phyloP scores from a whole-genome alignment of 1,139 yeast species.

The Debaryomyces sp. region DNA sequence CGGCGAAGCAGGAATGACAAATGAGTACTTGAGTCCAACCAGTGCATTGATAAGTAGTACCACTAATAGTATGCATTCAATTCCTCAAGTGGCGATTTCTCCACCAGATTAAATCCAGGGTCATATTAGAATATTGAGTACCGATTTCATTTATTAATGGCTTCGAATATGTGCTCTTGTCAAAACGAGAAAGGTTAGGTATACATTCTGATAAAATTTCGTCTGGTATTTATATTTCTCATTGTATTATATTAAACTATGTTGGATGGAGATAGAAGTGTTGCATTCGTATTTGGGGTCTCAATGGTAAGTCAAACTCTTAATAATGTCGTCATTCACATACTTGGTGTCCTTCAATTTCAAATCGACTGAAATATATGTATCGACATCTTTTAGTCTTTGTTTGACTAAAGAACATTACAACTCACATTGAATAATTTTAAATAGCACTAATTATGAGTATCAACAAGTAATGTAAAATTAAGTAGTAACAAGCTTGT shows the following conservation, averaged over 20 bases:
- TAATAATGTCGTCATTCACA: background rate
- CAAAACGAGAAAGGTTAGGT: background rate
- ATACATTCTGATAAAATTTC: background rate
- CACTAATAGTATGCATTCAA: constrained; percentile 10
- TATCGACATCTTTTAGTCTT: background rate
- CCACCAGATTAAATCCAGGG: constrained; percentile 32
- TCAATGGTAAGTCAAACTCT: background rate
- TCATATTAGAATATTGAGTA: background rate
- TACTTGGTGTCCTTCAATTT: background rate
- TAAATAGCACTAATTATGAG: background rate
- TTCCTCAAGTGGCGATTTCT: constrained; percentile 42
- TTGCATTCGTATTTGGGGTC: background rate
- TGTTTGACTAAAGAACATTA: background rate
- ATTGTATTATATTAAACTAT: background rate
- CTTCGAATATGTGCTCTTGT: background rate
- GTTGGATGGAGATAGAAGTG: background rate
- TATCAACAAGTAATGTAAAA: background rate
- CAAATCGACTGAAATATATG: background rate
- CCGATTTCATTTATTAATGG: background rate
- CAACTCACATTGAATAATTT: background rate
- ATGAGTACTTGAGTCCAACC: constrained; percentile 19
- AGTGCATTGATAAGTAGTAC: constrained; percentile 13
- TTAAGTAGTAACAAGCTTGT: background rate
- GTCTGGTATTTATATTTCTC: background rate
- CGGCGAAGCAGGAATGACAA: constrained; percentile 3